Base-by-base conservation (phyloP, 768 basidiomycete species). In the Amanita fuliginea region DNA sequence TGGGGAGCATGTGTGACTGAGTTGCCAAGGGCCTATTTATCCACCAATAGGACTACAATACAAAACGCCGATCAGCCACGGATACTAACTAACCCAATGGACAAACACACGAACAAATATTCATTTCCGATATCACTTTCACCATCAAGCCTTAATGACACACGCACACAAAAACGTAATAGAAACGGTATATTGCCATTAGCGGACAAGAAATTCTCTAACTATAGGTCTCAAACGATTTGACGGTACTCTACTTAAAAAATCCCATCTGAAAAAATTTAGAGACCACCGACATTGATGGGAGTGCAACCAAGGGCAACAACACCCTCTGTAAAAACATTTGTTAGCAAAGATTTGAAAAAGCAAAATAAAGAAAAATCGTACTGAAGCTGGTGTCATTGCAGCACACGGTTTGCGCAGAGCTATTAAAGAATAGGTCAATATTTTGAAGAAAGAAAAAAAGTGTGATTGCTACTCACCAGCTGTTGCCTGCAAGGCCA, bases 231-330 rank as follows among this genome's bases (percentile, higher is more conserved):
- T 16, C 26, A 7, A 4, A n/a, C 14, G 3, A 16, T 6, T 21
- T 9, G 1, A 45, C 8, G n/a, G 32, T n/a, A 19, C 2, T 19
- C 7, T 26, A 26, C 4, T 26, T n/a, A n/a, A n/a, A 26, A 35
- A 18, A 10, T 22, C 14, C 22, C 3, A 19, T 3, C 0, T 24
- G 28, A 41, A 0, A 9, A 35, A 1, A 18, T 39, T 54, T 56
- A 66, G 41, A 57, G 46, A 51, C 55, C 57, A n/a, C n/a, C n/a
- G 55, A 61, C 11, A 47, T 61, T 63, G 55, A 61, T 56, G 32
- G 64, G 62, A 14, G 57, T 53, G 60, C 63, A 64, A 16, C 63
- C 63, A 42, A 63, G 18, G 30, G 51, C 58, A 37, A 64, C 42
- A 19, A 60, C 34, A 11, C 62, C 63, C 22, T 59, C 61, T 61